Evolutionary conservation across 768 basidiomycete species (phyloP).

Genomic region (Rhizopogon vesiculosus): DNA sequence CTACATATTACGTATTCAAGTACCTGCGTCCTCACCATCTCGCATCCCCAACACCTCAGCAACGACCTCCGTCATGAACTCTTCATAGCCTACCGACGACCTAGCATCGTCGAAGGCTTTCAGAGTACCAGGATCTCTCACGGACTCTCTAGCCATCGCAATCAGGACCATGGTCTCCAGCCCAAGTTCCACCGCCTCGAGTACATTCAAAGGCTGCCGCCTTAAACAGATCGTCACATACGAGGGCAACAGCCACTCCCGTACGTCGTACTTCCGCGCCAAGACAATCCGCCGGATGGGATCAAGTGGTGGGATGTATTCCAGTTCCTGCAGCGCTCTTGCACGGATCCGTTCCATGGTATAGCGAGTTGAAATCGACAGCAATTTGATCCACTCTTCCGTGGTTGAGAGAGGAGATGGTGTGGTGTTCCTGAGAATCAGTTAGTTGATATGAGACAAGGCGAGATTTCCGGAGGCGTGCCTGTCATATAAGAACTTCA

Average conservation of each 20-base stretch:
- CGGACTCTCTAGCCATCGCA: conserved; percentile 20
- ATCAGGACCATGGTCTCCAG: conserved; percentile 18
- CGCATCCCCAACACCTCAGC: neutral
- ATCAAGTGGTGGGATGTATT: conserved; percentile 16
- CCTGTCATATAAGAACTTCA: conserved; percentile 37
- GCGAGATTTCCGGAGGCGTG: conserved; percentile 12
- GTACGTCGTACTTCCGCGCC: conserved; percentile 34
- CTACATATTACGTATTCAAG: neutral
- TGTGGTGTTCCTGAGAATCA: neutral
- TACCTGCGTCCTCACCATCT: neutral
- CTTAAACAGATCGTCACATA: conserved; percentile 33
- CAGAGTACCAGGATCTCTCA: conserved; percentile 1
- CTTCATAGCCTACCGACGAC: neutral
- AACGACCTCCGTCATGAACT: neutral
- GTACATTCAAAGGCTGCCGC: conserved; percentile 25
- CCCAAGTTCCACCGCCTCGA: conserved; percentile 32
- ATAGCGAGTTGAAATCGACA: conserved; percentile 36
- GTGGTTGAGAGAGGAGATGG: conserved; percentile 9
- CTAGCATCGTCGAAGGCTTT: neutral
- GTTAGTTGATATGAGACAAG: neutral
- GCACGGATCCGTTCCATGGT: conserved; percentile 31
- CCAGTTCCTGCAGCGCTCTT: conserved; percentile 29
- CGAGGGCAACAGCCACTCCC: conserved; percentile 34
- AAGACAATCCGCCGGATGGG: conserved; percentile 32
- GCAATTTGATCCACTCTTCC: conserved; percentile 33